Percentiles rank a stretch among this genome's conserved stretches.
phyloP scores from a whole-genome alignment of 1,284 basidiomycete species.

The Quambalaria eucalypti region DNA sequence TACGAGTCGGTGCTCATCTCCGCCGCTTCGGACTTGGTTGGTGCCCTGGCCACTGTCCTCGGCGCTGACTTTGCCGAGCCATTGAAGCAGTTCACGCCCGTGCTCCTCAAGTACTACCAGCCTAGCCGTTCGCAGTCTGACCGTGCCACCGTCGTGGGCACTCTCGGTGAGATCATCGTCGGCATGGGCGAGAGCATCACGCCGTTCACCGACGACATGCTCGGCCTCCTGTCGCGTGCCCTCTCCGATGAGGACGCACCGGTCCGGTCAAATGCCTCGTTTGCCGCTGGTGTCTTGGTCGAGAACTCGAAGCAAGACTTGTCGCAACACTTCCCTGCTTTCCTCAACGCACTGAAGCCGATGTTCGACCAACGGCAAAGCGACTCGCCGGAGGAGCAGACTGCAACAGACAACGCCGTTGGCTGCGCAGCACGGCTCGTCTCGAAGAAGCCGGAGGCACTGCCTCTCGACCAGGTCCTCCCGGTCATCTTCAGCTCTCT shows the following conservation, averaged over 20 bases:
- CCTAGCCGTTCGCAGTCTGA: constrained; percentile 79
- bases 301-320: constrained; percentile 80
- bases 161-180: constrained; percentile 86
- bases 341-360: constrained; percentile 72
- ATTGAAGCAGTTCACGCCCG: constrained; percentile 76
- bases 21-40: constrained; percentile 87
- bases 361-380: constrained; percentile 61
- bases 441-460: constrained; percentile 65
- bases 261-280: constrained; percentile 91
- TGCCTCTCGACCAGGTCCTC: constrained; percentile 79
- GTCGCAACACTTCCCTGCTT: constrained; percentile 67
- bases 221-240: constrained; percentile 51
- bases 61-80: constrained; percentile 76
- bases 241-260: constrained; percentile 78
- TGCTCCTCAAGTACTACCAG: constrained; percentile 82
- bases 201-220: constrained; percentile 62
- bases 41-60: constrained; percentile 75
- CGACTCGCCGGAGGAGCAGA: constrained; percentile 60
- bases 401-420: constrained; percentile 89
- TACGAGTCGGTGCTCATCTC: constrained; percentile 93
- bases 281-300: constrained; percentile 82
- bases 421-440: constrained; percentile 87
- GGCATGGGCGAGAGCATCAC: constrained; percentile 83
- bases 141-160: constrained; percentile 84
- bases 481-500: constrained; percentile 73